Evolutionary conservation across 2,329 filamentous ascomycete species (phyloP).

Genomic region (Nemania sp.): DNA sequence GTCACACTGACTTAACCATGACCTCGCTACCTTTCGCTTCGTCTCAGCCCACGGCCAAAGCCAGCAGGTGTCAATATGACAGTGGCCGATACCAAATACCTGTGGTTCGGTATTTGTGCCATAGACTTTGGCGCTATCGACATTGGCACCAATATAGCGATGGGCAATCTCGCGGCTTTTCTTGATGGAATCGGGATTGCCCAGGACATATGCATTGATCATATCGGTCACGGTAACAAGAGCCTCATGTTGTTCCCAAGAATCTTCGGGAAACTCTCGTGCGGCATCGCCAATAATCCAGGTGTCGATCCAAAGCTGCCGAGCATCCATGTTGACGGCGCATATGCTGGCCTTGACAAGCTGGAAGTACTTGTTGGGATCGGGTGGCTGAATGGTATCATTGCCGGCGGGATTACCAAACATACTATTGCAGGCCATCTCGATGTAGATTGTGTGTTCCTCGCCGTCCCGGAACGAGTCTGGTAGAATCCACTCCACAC

Average conservation of each 20-base stretch:
- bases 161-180: conserved; percentile 81
- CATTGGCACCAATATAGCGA: conserved; percentile 77
- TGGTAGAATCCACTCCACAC: conserved; percentile 89
- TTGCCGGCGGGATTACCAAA: conserved; percentile 89
- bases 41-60: conserved; percentile 98
- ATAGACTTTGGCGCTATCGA: conserved; percentile 85
- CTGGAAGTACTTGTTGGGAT: conserved; percentile 79
- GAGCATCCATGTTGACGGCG: conserved; percentile 82
- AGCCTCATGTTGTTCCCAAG: conserved; percentile 86
- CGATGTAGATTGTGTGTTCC: conserved; percentile 88
- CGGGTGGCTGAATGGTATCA: conserved; percentile 84
- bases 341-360: conserved; percentile 82
- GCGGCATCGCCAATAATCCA: conserved; percentile 96
- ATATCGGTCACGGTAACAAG: conserved; percentile 82
- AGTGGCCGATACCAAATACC: conserved; percentile 90
- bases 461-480: conserved; percentile 80
- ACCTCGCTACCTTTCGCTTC: conserved; percentile 91
- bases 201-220: conserved; percentile 85
- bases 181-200: conserved; percentile 75
- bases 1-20: conserved; percentile 96
- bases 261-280: conserved; percentile 84
- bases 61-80: conserved; percentile 98
- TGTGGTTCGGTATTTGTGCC: conserved; percentile 72
- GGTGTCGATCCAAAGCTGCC: conserved; percentile 85
- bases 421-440: conserved; percentile 99